phyloP scores from a whole-genome alignment of 768 basidiomycete genomes.

The Obba rivulosa region DNA sequence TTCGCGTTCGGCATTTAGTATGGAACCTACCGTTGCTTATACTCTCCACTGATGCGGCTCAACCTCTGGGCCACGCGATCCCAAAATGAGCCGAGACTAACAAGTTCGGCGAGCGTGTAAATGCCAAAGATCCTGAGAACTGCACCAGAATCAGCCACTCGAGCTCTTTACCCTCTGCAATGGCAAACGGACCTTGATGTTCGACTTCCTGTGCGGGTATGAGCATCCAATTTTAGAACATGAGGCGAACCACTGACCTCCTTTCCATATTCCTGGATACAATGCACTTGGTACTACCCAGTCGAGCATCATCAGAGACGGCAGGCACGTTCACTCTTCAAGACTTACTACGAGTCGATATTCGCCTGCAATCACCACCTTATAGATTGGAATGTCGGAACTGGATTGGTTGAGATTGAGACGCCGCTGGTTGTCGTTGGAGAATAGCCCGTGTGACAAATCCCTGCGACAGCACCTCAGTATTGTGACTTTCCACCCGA shows the following conservation, averaged over 20 bases:
- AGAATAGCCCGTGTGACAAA: conserved; percentile 62
- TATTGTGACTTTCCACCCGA: not conserved
- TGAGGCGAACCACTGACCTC: conserved; percentile 4
- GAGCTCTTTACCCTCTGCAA: too few species aligned
- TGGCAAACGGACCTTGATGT: conserved; percentile 32
- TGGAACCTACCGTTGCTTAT: conserved; percentile 39
- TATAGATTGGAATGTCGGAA: conserved; percentile 51
- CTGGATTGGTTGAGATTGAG: conserved; percentile 38
- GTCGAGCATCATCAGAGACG: not conserved
- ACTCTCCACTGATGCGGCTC: conserved; percentile 42
- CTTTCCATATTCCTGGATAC: conserved; percentile 18
- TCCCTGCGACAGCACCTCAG: conserved; percentile 35
- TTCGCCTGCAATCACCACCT: conserved; percentile 52
- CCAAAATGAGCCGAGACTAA: conserved; percentile 35
- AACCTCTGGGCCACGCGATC: conserved; percentile 39
- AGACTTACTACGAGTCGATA: conserved; percentile 13
- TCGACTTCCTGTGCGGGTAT: conserved; percentile 26
- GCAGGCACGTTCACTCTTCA: not conserved
- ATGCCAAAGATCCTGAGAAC: conserved; percentile 47
- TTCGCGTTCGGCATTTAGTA: not conserved
- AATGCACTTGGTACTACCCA: conserved; percentile 27
- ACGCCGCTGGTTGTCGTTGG: conserved; percentile 59
- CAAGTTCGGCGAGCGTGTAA: conserved; percentile 43
- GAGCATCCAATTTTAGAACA: too few species aligned
- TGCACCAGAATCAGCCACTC: conserved; percentile 28